Conservation (phyloP, 257 asterid species). For the Solanum tarapatanum region DNA sequence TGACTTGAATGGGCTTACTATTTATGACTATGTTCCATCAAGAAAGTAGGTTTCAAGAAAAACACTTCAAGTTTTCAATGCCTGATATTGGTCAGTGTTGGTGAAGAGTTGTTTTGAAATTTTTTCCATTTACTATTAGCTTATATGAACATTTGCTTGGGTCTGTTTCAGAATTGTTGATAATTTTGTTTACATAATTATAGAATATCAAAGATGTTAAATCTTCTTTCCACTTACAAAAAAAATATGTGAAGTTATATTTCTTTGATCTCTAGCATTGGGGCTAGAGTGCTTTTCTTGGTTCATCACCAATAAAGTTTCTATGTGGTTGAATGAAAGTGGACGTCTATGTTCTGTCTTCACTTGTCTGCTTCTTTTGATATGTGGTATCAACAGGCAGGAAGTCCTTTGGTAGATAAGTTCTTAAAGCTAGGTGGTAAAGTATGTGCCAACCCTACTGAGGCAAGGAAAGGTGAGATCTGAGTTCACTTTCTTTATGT, state of each 20-base stretch:
- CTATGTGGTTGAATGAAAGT: background rate
- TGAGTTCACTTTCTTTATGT: background rate
- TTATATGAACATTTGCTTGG: background rate
- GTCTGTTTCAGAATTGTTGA: background rate
- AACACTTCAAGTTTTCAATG: background rate
- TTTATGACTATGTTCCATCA: background rate
- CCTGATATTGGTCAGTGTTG: background rate
- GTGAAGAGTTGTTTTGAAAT: background rate
- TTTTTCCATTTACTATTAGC: background rate
- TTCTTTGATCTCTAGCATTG: background rate
- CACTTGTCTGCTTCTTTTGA: background rate
- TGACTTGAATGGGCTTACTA: background rate
- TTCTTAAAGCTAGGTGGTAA: conserved; percentile 65
- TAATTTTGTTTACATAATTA: background rate
- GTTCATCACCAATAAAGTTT: background rate
- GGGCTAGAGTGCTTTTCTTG: background rate
- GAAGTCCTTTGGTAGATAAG: conserved; percentile 42
- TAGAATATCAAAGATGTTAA: background rate
- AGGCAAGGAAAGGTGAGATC: conserved; percentile 56
- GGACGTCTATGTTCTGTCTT: background rate
- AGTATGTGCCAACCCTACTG: conserved; percentile 39
- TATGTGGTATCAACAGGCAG: conserved; percentile 33
- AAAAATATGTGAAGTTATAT: background rate
- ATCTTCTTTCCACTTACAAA: background rate
- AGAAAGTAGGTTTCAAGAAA: background rate